Evolutionary conservation across 257 asterid species (phyloP), one percentile per base, ranked within the genome.

Genomic region (Eustoma russellianum): DNA sequence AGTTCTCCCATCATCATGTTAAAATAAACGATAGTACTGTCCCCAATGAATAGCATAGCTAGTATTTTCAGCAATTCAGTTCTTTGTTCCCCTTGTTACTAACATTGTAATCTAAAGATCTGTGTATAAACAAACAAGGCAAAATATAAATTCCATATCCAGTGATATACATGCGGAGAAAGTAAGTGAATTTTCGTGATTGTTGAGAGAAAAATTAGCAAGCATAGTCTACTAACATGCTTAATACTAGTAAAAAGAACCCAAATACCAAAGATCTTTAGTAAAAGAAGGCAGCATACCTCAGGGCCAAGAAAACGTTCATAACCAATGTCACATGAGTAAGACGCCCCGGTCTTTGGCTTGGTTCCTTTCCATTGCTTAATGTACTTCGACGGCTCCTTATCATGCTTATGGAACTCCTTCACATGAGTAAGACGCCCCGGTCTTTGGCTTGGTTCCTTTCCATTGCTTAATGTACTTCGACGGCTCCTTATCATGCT

Each of bases 271-370:
- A 66, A 63, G 18, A 41, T 54, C 63, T 53, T 54, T 59, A 66
- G 46, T 35, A 44, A 60, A 59, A 59, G 53, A 69, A 59, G 30
- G 50, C 34, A 24, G 61, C 82, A 55, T 58, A 85, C 98, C 98
- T 92, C 98, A 14, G 98, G 98, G 54, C 97, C 98, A 66, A 92
- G 97, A 71, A 92, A 92, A 56, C 95, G 80, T 63, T 92, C 98
- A 72, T 92, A 92, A 76, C 98, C 98, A 46, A 92, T 55, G 65
- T 92, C 98, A 73, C 98, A 92, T 57, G 93, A 55, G 64, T 88
- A 88, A 3, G 98, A 85, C 48, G 97, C 98, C 66, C 98, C 97
- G 0, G 98, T 92, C 78, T 77, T 88, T 58, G 95, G 95, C 71
- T 92, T 92, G 57, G 81, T 77, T 51, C 98, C 97, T 67, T 74